Conservation (phyloP, 495 filamentous ascomycete species). For the Cercophora samala region DNA sequence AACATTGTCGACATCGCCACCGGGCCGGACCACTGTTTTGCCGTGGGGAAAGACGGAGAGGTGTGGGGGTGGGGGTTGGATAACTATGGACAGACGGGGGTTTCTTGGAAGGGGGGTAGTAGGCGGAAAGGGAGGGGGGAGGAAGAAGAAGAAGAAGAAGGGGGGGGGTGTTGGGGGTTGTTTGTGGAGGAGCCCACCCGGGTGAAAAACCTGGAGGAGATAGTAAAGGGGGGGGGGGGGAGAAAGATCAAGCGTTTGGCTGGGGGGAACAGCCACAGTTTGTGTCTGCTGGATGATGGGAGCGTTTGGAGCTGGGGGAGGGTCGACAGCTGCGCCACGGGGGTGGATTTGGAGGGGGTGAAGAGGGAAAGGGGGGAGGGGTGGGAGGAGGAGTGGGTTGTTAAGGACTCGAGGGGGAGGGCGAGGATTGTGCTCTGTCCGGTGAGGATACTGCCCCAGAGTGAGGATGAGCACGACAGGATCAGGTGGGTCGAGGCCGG, state of each 20-base stretch:
- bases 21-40: constrained; percentile 6
- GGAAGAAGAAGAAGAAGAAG: neutral
- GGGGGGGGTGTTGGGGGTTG: neutral
- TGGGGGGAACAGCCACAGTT: neutral
- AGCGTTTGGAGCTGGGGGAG: neutral
- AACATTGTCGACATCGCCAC: neutral
- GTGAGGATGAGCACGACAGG: neutral
- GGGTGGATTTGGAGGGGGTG: neutral
- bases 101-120: too few species aligned
- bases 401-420: neutral
- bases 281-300: neutral
- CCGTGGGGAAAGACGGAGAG: neutral
- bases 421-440: constrained; percentile 6
- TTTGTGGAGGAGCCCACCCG: neutral
- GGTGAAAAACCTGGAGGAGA: neutral
- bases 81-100: constrained; percentile 6
- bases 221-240: neutral
- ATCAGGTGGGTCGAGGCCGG: neutral
- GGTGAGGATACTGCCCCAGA: neutral
- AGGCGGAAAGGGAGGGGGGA: too few species aligned
- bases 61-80: constrained; percentile 4
- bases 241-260: neutral
- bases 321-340: neutral
- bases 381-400: neutral
- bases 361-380: neutral